Evolutionary conservation across 2,329 filamentous ascomycete genomes (phyloP).

Genomic region (Thermomyces lanuginosus): DNA sequence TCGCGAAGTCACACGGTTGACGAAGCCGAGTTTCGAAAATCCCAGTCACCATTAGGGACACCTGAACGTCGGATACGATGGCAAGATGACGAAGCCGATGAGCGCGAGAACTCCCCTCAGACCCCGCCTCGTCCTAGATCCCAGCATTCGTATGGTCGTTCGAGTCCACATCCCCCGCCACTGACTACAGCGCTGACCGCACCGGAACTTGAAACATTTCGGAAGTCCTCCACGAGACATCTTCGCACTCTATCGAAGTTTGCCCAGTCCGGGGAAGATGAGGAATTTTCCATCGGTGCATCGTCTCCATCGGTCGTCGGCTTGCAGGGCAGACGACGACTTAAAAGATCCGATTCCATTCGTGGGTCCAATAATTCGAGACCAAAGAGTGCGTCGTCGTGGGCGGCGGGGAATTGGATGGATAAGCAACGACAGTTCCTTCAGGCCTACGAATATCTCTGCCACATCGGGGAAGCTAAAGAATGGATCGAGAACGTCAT

Average conservation of each 20-base stretch:
- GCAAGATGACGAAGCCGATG: constrained; percentile 16
- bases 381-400: constrained; percentile 46
- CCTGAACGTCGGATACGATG: constrained; percentile 16
- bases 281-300: constrained; percentile 65
- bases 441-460: constrained; percentile 95
- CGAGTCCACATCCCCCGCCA: constrained; percentile 15
- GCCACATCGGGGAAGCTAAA: constrained; percentile 96
- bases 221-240: constrained; percentile 79
- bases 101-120: constrained; percentile 9
- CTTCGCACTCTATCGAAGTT: constrained; percentile 73
- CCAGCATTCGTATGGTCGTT: constrained; percentile 16
- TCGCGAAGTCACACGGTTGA: constrained; percentile 49
- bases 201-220: constrained; percentile 64
- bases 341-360: constrained; percentile 52
- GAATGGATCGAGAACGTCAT: constrained; percentile 97
- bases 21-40: constrained; percentile 27
- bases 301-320: constrained; percentile 75
- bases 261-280: constrained; percentile 55
- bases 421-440: constrained; percentile 94
- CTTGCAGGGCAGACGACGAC: constrained; percentile 61
- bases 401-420: constrained; percentile 91
- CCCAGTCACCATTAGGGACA: constrained; percentile 15
- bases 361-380: constrained; percentile 25
- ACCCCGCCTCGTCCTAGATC: constrained; percentile 15
- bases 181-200: constrained; percentile 37